Conservation (phyloP, 225 moss, liverwort and hornwort genomes). For the Pseudoscleropodium purum region DNA sequence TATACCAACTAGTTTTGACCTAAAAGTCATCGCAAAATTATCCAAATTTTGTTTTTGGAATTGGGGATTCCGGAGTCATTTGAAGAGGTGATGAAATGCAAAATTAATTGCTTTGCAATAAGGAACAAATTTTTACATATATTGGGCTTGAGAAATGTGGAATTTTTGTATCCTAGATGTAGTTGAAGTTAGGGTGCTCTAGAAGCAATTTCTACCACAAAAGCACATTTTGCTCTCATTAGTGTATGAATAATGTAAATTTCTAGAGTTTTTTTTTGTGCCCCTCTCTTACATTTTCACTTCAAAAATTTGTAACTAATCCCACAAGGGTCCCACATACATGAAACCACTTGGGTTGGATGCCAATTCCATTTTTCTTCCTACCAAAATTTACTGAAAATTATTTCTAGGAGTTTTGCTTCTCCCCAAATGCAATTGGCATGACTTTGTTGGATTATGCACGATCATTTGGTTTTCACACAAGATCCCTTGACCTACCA, state of each 20-base stretch:
- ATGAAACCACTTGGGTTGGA: fast-evolving
- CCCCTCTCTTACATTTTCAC: neutral
- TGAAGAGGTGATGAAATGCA: neutral
- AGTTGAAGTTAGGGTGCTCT: too few species aligned
- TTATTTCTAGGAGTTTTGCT: neutral
- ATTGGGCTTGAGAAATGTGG: too few species aligned
- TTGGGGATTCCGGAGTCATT: fast-evolving
- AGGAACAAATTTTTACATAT: too few species aligned
- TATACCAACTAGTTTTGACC: neutral
- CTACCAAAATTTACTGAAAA: neutral
- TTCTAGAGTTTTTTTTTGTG: neutral
- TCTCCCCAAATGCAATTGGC: too few species aligned
- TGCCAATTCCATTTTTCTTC: neutral
- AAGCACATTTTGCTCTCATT: neutral
- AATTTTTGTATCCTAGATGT: too few species aligned
- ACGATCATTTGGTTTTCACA: too few species aligned
- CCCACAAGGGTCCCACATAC: neutral
- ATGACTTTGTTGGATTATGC: too few species aligned
- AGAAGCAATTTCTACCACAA: too few species aligned
- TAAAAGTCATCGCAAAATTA: neutral
- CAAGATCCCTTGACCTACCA: too few species aligned
- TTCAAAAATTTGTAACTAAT: neutral
- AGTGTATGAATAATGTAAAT: neutral
- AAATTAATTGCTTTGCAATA: fast-evolving
- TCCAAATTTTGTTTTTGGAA: neutral